These are phyloP conservation scores for Talaromyces amestolkiae DNA, from an alignment of 2,329 filamentous ascomycete genomes.

Conservation along the genomic window DNA sequence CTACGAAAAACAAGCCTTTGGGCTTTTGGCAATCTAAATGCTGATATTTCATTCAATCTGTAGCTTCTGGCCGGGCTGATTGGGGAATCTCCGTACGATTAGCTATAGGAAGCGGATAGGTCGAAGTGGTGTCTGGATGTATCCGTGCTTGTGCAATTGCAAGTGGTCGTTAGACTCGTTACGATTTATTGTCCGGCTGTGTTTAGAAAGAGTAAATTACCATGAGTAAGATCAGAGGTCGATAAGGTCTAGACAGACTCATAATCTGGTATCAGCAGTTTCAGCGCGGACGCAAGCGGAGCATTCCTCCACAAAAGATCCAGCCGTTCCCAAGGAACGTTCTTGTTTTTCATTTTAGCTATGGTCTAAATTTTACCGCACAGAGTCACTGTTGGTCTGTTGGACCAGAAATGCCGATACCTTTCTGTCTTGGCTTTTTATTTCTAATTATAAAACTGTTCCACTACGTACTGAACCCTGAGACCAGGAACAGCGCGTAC, in stretches of 20 bases:
- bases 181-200: not conserved
- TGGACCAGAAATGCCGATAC: not conserved
- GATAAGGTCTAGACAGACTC: slow-evolving; percentile 5
- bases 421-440: not conserved
- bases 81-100: not conserved
- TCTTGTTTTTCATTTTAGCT: not conserved
- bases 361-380: not conserved
- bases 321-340: slow-evolving; percentile 1
- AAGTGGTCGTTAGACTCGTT: not conserved
- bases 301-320: slow-evolving; percentile 7
- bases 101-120: not conserved
- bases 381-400: not conserved
- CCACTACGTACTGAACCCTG: not conserved
- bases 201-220: not conserved
- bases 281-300: slow-evolving; percentile 10
- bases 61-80: not conserved
- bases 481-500: not conserved
- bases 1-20: not conserved
- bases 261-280: not conserved
- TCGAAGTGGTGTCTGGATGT: not conserved
- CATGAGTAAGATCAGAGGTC: not conserved
- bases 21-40: not conserved
- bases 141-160: not conserved
- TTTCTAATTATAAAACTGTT: slow-evolving; percentile 6
- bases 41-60: not conserved